phyloP scores from a whole-genome alignment of 2,329 filamentous ascomycete species.

The Ceratocystis albifundus region DNA sequence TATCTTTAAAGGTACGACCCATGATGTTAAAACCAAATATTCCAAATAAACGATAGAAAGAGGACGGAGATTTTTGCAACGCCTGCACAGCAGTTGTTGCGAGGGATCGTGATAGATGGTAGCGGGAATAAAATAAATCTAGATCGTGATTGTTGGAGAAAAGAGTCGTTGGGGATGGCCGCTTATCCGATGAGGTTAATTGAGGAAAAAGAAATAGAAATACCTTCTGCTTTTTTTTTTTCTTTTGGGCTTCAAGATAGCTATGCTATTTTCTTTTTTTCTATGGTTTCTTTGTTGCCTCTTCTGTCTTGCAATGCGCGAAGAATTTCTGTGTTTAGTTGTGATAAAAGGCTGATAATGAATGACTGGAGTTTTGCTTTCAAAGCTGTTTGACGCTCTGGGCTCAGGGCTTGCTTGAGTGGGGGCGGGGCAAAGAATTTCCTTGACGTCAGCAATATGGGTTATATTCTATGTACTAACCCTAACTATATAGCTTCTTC shows the following conservation, averaged over 20 bases:
- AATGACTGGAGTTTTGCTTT: neutral
- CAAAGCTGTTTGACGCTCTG: neutral
- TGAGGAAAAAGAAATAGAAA: slow-evolving; percentile 1
- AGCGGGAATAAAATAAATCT: slow-evolving; percentile 5
- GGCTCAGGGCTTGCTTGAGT: slow-evolving; percentile 1
- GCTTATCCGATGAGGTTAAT: too few species aligned
- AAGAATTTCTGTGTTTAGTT: neutral
- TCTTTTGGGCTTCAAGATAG: neutral
- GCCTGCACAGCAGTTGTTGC: neutral
- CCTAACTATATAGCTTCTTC: neutral
- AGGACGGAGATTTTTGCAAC: neutral
- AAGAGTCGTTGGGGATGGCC: neutral
- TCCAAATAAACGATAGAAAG: slow-evolving; percentile 1
- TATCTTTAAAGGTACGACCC: slow-evolving; percentile 61
- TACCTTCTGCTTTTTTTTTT: neutral
- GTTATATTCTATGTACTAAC: neutral
- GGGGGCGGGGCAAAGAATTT: slow-evolving; percentile 6
- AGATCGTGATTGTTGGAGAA: neutral
- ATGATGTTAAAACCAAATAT: slow-evolving; percentile 35
- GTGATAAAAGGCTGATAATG: neutral
- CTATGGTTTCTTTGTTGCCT: too few species aligned
- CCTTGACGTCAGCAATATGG: slow-evolving; percentile 4
- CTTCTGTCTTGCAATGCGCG: neutral
- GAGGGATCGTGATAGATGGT: neutral
- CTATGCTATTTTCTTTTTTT: neutral